phyloP scores from a whole-genome alignment of 192 early-diverging fungal species.

The Coemansia aciculifera region DNA sequence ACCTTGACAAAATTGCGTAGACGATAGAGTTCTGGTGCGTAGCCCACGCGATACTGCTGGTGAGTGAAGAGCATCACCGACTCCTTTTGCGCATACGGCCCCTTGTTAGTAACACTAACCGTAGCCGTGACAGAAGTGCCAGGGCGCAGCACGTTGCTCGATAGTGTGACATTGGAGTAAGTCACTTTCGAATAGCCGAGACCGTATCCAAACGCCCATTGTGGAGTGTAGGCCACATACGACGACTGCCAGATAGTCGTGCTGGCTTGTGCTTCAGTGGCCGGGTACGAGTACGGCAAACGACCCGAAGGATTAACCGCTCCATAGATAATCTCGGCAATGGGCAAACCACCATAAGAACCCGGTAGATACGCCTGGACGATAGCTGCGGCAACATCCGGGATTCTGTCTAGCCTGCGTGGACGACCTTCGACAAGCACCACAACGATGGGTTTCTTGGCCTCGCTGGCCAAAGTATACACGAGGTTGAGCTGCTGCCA shows the following conservation, averaged over 20 bases:
- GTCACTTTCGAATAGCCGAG: conserved; percentile 58
- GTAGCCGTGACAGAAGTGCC: conserved; percentile 22
- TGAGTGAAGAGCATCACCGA: conserved; percentile 59
- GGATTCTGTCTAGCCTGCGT: conserved; percentile 42
- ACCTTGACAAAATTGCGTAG: conserved; percentile 61
- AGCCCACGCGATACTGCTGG: conserved; percentile 56
- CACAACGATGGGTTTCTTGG: conserved; percentile 48
- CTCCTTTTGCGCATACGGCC: conserved; percentile 55
- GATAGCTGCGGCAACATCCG: conserved; percentile 46
- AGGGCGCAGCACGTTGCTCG: conserved; percentile 3
- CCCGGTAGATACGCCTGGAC: conserved; percentile 64
- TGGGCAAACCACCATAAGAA: conserved; percentile 61
- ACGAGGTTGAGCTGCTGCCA: conserved; percentile 54
- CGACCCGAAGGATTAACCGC: conserved; percentile 63
- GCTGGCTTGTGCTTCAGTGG: conserved; percentile 40
- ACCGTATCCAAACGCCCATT: conserved; percentile 62
- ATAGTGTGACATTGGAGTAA: conserved; percentile 55
- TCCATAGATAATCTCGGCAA: conserved; percentile 64
- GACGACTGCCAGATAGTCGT: conserved; percentile 52
- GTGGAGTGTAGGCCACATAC: conserved; percentile 48
- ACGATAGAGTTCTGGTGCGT: conserved; percentile 58
- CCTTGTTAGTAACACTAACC: conserved; percentile 52
- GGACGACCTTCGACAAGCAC: conserved; percentile 63
- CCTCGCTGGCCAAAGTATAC: conserved; percentile 14
- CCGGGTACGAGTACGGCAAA: conserved; percentile 62